Evolutionary conservation across 352 stramenopile genomes (phyloP).

Genomic region (Poterioochromonas sp.): DNA sequence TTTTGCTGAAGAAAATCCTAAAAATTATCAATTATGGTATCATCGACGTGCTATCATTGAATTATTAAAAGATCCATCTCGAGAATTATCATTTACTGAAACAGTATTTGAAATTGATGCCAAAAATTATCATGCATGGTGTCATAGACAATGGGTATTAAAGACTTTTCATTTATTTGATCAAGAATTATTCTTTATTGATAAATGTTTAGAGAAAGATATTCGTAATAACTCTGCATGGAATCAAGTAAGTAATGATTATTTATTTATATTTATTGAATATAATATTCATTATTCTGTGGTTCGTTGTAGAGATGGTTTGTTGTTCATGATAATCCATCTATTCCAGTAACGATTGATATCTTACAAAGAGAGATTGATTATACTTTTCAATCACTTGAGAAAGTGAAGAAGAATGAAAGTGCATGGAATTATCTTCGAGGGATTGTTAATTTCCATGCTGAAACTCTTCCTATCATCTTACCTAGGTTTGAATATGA

Average conservation of each 20-base stretch:
- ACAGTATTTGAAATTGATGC: conserved; percentile 81
- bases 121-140: conserved; percentile 99
- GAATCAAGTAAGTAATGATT: conserved; percentile 53
- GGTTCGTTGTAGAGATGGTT: conserved; percentile 32
- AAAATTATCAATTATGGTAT: conserved; percentile 99
- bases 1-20: conserved; percentile 83
- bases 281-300: not conserved
- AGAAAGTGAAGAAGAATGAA: conserved; percentile 68
- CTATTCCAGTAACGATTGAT: conserved; percentile 46
- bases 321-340: conserved; percentile 67
- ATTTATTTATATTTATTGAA: conserved; percentile 1
- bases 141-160: conserved; percentile 87
- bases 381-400: conserved; percentile 61
- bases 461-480: not conserved
- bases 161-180: conserved; percentile 74
- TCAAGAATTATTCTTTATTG: conserved; percentile 77
- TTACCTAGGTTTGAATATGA: not conserved
- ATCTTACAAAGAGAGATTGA: conserved; percentile 57
- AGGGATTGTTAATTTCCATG: conserved; percentile 41
- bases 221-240: conserved; percentile 94
- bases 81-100: conserved; percentile 81
- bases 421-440: conserved; percentile 80
- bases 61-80: conserved; percentile 58
- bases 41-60: conserved; percentile 85
- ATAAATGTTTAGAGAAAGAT: conserved; percentile 74